These are phyloP conservation scores for Nicotiana rustica DNA, from an alignment of 305 asterid species.

Conservation along the genomic window DNA sequence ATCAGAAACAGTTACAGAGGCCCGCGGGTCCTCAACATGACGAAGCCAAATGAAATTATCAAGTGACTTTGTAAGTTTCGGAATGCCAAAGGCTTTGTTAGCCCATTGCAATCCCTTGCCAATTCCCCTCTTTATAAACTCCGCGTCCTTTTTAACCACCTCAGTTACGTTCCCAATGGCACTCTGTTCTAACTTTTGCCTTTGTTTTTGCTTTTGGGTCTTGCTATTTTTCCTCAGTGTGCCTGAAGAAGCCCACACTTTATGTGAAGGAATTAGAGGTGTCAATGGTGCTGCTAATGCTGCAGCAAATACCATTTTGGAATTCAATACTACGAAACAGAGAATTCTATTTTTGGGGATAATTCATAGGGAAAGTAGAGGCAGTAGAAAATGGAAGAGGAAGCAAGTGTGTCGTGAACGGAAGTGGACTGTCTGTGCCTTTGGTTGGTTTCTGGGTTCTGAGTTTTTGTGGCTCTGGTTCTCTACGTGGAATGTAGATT, in stretches of 20 bases:
- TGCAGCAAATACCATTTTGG: constrained; percentile 31
- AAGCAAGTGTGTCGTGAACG: neutral
- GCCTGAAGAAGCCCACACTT: constrained; percentile 29
- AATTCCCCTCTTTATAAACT: constrained; percentile 59
- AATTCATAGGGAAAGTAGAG: neutral
- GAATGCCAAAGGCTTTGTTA: constrained; percentile 60
- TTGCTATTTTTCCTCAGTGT: constrained; percentile 28
- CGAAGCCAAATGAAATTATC: constrained; percentile 90
- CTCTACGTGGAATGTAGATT: neutral
- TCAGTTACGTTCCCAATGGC: constrained; percentile 60
- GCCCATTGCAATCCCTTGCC: constrained; percentile 76
- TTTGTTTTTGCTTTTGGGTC: constrained; percentile 31
- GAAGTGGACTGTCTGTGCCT: neutral
- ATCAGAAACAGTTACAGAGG: constrained; percentile 39
- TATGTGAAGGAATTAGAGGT: constrained; percentile 13
- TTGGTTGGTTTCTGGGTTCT: neutral
- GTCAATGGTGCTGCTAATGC: constrained; percentile 26
- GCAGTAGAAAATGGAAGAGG: neutral
- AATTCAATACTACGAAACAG: neutral
- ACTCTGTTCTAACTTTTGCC: constrained; percentile 38
- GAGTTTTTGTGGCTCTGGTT: constrained; percentile 17
- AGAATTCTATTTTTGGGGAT: neutral
- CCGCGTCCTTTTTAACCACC: constrained; percentile 69
- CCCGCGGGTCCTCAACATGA: constrained; percentile 65
- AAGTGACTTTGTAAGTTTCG: constrained; percentile 62